Evolutionary conservation across 306 rosid genomes (phyloP), one percentile per base, ranked within the genome.

Genomic region (Amphicarpaea edgeworthii): DNA sequence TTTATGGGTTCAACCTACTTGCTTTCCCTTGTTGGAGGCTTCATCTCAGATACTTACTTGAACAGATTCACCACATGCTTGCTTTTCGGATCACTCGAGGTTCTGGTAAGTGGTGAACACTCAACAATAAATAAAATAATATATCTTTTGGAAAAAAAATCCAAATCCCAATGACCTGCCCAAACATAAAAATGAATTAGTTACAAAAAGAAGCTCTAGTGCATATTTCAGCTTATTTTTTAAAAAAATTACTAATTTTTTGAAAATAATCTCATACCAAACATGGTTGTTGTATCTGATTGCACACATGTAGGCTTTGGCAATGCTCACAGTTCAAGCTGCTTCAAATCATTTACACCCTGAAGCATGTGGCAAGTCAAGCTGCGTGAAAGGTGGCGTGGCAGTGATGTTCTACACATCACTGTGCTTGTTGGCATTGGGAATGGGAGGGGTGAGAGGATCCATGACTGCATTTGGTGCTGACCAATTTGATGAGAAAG

Each of bases 401-500:
- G 86, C 88, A 15, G 58, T 79, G 12, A 77, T 87, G 86, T 83
- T 93, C 26, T 90, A 93, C 80, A 63, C 78, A 10, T 87, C 96
- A 5, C 50, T 93, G 32, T 82, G 75, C 66, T 12, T 93, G 58
- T 57, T 86, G 20, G 98, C 98, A 60, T 53, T 90, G 49, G 96
- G 96, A 1, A 66, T 84, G 0, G 98, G 98, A 5, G 98, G 96
- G 8, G 94, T 90, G 3, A 89, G 87, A 77, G 96, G 96, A 19
- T 82, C 93, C 0, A 84, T 93, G 69, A 88, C 98, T 3, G 81
- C 96, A 17, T 86, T 93, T 41, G 98, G 98, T 23, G 96, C 93
- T 6, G 97, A 93, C 62, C 96, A 93, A 37, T 93, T 90, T 69
- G 74, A 89, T 64, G 71, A 80, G 4, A 86, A 87, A 45, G 86